These are phyloP conservation scores for Beta corolliflora DNA, from an alignment of 179 eudicot species.

Conservation along the genomic window DNA sequence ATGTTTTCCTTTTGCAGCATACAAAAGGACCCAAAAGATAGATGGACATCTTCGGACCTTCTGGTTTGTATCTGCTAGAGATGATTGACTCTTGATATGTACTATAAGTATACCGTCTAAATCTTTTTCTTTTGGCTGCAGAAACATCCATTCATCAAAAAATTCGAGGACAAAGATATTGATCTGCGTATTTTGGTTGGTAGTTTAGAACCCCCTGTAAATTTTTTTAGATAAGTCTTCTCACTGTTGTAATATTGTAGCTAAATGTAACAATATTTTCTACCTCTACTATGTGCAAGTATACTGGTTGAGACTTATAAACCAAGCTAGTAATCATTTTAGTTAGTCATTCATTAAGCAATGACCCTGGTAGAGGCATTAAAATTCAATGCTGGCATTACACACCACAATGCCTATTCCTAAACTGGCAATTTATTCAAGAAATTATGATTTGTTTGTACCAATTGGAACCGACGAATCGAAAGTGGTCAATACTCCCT, in stretches of 20 bases:
- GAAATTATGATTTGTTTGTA: background rate
- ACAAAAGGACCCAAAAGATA: slow-evolving; percentile 82
- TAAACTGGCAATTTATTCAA: background rate
- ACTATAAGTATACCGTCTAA: background rate
- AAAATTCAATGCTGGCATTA: background rate
- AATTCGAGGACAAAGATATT: slow-evolving; percentile 91
- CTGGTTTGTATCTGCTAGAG: slow-evolving; percentile 51
- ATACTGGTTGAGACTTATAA: slow-evolving; percentile 19
- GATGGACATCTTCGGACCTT: slow-evolving; percentile 80
- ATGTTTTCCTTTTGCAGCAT: slow-evolving; percentile 59
- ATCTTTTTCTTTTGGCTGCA: slow-evolving; percentile 34
- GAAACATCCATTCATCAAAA: slow-evolving; percentile 88
- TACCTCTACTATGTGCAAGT: slow-evolving; percentile 19
- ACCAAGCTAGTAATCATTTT: slow-evolving; percentile 9
- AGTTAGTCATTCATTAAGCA: background rate
- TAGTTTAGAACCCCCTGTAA: slow-evolving; percentile 83
- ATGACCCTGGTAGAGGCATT: no score
- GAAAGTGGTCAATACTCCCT: no score
- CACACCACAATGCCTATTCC: background rate
- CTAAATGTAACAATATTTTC: slow-evolving; percentile 23
- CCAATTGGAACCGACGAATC: background rate
- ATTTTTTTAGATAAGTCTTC: slow-evolving; percentile 54
- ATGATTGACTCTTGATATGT: background rate
- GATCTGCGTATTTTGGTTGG: slow-evolving; percentile 75
- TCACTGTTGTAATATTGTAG: slow-evolving; percentile 28